Percentiles rank a stretch among this genome's conserved stretches.
phyloP scores from a whole-genome alignment of 352 stramenopile species.

The Globisporangium parvum region DNA sequence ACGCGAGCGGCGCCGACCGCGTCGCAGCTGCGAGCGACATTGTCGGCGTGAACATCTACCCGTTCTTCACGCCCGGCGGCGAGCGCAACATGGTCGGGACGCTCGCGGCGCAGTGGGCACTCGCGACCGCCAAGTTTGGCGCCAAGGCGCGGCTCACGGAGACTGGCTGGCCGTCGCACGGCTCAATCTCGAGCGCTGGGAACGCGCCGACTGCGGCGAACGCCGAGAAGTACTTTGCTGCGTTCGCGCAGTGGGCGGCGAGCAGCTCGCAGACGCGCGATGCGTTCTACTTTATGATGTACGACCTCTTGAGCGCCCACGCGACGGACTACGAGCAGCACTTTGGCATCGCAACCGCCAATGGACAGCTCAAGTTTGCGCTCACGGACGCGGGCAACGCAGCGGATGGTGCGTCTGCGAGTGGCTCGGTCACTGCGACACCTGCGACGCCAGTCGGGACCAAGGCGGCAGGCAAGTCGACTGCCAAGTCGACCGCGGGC shows the following conservation, averaged over 20 bases:
- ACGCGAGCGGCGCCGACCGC: conserved; percentile 14
- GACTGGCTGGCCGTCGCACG: conserved; percentile 32
- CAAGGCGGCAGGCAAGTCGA: background rate
- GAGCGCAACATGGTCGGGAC: conserved; percentile 23
- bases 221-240: conserved; percentile 18
- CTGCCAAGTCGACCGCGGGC: background rate
- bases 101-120: conserved; percentile 22
- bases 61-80: conserved; percentile 30
- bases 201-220: conserved; percentile 23
- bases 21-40: conserved; percentile 27
- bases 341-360: conserved; percentile 26
- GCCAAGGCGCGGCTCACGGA: conserved; percentile 30
- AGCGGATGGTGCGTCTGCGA: background rate
- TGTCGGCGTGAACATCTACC: conserved; percentile 42
- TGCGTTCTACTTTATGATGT: conserved; percentile 41
- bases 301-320: conserved; percentile 23
- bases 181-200: conserved; percentile 5
- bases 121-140: conserved; percentile 25
- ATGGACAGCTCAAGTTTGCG: conserved; percentile 20
- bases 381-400: conserved; percentile 1
- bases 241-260: conserved; percentile 20
- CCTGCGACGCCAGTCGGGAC: no score
- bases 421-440: no score
- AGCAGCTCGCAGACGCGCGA: conserved; percentile 14
- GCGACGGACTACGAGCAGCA: conserved; percentile 27